Percentiles rank a stretch among this genome's conserved stretches.
Conservation (phyloP, 2,329 filamentous ascomycete species). For the Aspergillus viridinutans region DNA sequence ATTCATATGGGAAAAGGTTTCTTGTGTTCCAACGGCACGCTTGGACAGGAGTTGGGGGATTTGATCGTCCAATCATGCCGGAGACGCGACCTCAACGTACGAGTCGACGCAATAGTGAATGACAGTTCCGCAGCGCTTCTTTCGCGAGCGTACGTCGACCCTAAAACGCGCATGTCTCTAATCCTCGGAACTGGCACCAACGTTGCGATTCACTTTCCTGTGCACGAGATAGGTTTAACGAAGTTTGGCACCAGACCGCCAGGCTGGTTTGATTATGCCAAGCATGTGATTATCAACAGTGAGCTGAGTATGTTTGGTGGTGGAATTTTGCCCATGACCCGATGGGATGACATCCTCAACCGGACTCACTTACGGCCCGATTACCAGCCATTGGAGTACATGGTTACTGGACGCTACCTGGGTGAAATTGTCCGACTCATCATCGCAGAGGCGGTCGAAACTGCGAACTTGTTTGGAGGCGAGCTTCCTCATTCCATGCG, state of each 20-base stretch:
- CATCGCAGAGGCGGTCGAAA: constrained; percentile 56
- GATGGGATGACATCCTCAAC: constrained; percentile 61
- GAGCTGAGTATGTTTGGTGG: constrained; percentile 64
- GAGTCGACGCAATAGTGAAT: constrained; percentile 61
- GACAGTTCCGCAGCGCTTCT: constrained; percentile 60
- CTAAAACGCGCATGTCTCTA: constrained; percentile 58
- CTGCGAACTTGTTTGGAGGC: constrained; percentile 54
- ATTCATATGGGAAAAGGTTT: constrained; percentile 65
- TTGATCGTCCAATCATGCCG: constrained; percentile 57
- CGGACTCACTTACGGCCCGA: constrained; percentile 53
- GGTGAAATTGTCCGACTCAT: constrained; percentile 61
- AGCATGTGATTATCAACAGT: constrained; percentile 61
- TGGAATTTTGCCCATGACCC: constrained; percentile 53
- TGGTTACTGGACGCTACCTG: constrained; percentile 60
- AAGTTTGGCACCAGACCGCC: constrained; percentile 56
- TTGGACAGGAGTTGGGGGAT: constrained; percentile 57
- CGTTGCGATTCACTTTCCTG: constrained; percentile 59
- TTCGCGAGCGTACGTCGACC: constrained; percentile 58
- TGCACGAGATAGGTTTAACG: constrained; percentile 47
- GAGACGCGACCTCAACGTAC: constrained; percentile 52
- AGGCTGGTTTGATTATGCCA: constrained; percentile 54
- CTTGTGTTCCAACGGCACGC: constrained; percentile 54
- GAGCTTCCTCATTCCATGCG: constrained; percentile 52
- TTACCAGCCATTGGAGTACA: constrained; percentile 63
- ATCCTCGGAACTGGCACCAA: constrained; percentile 64